phyloP scores from a whole-genome alignment of 495 filamentous ascomycete species.

The Xylaria nigripes region DNA sequence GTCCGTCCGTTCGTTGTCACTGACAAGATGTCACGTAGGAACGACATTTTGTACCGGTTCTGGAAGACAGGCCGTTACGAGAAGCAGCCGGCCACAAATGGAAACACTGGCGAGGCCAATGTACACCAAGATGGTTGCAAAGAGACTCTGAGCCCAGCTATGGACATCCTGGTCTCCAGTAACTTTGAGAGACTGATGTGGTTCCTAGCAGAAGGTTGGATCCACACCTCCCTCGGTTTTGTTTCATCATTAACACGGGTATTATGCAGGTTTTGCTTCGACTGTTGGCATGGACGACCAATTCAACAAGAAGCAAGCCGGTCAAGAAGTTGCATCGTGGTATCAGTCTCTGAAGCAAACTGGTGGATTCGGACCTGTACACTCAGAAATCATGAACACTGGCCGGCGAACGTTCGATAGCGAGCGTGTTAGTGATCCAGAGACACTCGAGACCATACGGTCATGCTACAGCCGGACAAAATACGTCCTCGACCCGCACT shows the following conservation, averaged over 20 bases:
- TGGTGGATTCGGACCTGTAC: conserved; percentile 71
- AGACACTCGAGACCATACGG: conserved; percentile 70
- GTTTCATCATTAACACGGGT: background rate
- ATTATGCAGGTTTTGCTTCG: conserved; percentile 21
- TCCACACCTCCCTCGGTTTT: background rate
- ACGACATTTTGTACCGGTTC: conserved; percentile 82
- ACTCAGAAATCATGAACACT: conserved; percentile 53
- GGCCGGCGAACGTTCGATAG: conserved; percentile 65
- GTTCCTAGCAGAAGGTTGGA: conserved; percentile 61
- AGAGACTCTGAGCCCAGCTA: conserved; percentile 83
- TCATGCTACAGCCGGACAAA: conserved; percentile 50
- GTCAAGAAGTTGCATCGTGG: conserved; percentile 62
- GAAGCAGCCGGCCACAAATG: conserved; percentile 55
- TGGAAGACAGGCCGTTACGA: conserved; percentile 76
- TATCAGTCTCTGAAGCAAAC: conserved; percentile 62
- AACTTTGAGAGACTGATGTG: conserved; percentile 97
- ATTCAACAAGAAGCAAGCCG: conserved; percentile 51
- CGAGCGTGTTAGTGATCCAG: conserved; percentile 69
- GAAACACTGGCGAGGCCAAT: conserved; percentile 53
- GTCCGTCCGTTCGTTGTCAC: background rate
- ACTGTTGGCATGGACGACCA: conserved; percentile 48
- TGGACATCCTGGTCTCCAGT: conserved; percentile 91
- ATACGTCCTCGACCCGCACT: conserved; percentile 89
- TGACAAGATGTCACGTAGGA: conserved; percentile 26
- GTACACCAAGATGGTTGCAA: conserved; percentile 64